A percentile compares a stretch with the other conserved stretches of the same genome.
Evolutionary conservation across 129 eudicot genomes (phyloP).

Genomic region (Cynara cardunculus): DNA sequence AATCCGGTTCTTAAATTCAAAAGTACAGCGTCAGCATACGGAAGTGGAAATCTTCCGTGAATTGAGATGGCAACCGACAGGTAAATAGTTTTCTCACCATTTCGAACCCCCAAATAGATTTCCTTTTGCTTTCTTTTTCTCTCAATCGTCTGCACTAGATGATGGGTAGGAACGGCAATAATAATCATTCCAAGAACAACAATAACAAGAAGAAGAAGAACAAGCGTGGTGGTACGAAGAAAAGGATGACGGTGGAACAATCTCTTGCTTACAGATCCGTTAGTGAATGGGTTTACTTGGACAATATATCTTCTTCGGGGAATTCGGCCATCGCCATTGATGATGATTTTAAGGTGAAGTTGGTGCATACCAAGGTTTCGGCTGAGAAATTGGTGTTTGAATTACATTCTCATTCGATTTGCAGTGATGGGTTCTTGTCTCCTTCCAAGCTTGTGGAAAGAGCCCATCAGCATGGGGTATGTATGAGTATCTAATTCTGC

Average conservation of each 20-base stretch:
- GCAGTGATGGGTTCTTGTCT: slow-evolving; percentile 93
- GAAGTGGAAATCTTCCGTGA: slow-evolving; percentile 22
- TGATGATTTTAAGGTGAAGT: slow-evolving; percentile 55
- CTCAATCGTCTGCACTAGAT: background rate
- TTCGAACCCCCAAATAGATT: slow-evolving; percentile 18
- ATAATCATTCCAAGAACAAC: background rate
- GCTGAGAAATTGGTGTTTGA: slow-evolving; percentile 84
- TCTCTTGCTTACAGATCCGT: slow-evolving; percentile 64
- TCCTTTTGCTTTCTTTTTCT: background rate
- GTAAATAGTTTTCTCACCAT: slow-evolving; percentile 7
- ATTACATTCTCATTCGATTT: slow-evolving; percentile 78
- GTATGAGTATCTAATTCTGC: slow-evolving; percentile 21
- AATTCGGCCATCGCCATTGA: slow-evolving; percentile 24
- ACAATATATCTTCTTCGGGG: background rate
- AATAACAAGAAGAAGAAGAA: slow-evolving; percentile 61
- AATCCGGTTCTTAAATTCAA: background rate
- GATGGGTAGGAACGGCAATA: slow-evolving; percentile 28
- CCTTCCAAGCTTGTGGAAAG: slow-evolving; percentile 84
- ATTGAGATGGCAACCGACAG: slow-evolving; percentile 23
- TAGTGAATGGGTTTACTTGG: slow-evolving; percentile 84
- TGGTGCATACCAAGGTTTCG: slow-evolving; percentile 43
- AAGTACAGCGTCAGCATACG: slow-evolving; percentile 21
- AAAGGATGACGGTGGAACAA: slow-evolving; percentile 68
- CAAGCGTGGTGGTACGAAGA: slow-evolving; percentile 82
- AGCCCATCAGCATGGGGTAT: slow-evolving; percentile 95